Evolutionary conservation across 164 flowering plant genomes (phyloP).

Genomic region (Santalum album): DNA sequence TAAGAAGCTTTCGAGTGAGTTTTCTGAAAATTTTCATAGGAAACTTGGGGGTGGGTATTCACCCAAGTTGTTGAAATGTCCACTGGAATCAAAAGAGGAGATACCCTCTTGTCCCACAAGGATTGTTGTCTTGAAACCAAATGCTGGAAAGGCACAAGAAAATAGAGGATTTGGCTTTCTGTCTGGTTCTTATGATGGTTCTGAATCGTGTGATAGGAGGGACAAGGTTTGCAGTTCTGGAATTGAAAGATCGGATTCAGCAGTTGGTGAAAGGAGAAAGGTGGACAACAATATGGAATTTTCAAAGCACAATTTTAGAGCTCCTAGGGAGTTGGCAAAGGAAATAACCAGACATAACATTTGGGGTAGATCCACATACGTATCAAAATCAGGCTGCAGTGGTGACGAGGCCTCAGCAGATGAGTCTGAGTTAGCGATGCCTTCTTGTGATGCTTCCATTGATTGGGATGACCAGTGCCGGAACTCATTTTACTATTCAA

Average conservation of each 20-base stretch:
- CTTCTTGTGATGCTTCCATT: not conserved
- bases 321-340: conserved; percentile 6
- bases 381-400: conserved; percentile 2
- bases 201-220: conserved; percentile 4
- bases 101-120: not conserved
- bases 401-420: not conserved
- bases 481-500: conserved; percentile 1
- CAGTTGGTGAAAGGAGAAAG: conserved; percentile 7
- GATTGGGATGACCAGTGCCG: not conserved
- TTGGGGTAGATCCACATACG: not conserved
- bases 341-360: not conserved
- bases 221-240: conserved; percentile 1
- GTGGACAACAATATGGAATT: conserved; percentile 4
- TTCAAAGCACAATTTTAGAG: conserved; percentile 1
- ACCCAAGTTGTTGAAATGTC: conserved; percentile 1
- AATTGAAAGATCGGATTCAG: not conserved
- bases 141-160: conserved; percentile 5
- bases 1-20: conserved; percentile 9
- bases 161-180: not conserved
- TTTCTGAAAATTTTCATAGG: not conserved
- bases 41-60: conserved; percentile 2
- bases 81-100: conserved; percentile 2
- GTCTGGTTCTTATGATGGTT: conserved; percentile 4
- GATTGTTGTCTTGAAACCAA: conserved; percentile 20
- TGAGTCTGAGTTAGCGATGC: not conserved